A percentile compares a stretch with the other conserved stretches of the same genome.
phyloP scores from a whole-genome alignment of 2,329 filamentous ascomycete genomes.

The Aureobasidium namibiae region DNA sequence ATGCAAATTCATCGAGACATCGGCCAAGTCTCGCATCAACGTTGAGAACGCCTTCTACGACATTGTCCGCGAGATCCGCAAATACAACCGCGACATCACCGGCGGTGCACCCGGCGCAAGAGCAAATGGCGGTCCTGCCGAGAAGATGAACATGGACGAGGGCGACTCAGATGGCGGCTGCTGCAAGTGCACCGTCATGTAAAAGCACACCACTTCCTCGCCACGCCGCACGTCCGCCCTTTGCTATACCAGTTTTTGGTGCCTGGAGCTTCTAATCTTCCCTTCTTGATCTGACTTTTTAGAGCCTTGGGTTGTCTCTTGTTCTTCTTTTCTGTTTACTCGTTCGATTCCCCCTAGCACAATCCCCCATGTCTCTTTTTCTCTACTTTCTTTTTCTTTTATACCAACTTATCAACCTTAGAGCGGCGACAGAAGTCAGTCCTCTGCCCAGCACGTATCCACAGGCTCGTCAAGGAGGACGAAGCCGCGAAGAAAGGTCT shows the following conservation, averaged over 20 bases:
- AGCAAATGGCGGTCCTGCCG: slow-evolving; percentile 50
- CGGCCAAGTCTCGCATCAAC: slow-evolving; percentile 94
- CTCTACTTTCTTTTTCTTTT: slow-evolving; percentile 9
- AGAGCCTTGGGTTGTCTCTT: slow-evolving; percentile 12
- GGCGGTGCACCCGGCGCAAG: slow-evolving; percentile 55
- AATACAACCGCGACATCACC: slow-evolving; percentile 96
- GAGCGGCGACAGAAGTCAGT: slow-evolving; percentile 4
- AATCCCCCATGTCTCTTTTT: slow-evolving; percentile 1
- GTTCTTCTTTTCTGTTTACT: slow-evolving; percentile 1
- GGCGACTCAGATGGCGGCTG: slow-evolving; percentile 60
- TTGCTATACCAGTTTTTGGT: slow-evolving; percentile 2
- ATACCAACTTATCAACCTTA: slow-evolving; percentile 7
- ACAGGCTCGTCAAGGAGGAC: neutral
- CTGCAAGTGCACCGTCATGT: slow-evolving; percentile 90
- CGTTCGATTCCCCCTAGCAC: slow-evolving; percentile 13
- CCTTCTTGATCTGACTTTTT: slow-evolving; percentile 14
- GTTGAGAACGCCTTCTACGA: slow-evolving; percentile 99
- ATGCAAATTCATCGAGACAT: slow-evolving; percentile 99
- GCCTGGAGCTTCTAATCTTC: slow-evolving; percentile 11
- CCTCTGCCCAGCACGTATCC: neutral
- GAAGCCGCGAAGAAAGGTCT: neutral
- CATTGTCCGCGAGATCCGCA: slow-evolving; percentile 92
- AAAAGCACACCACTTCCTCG: slow-evolving; percentile 28
- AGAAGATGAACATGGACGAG: slow-evolving; percentile 67
- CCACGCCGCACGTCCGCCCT: slow-evolving; percentile 5